These are phyloP conservation scores for Puccinia coronata DNA, from an alignment of 1,284 basidiomycete species.

Conservation along the genomic window DNA sequence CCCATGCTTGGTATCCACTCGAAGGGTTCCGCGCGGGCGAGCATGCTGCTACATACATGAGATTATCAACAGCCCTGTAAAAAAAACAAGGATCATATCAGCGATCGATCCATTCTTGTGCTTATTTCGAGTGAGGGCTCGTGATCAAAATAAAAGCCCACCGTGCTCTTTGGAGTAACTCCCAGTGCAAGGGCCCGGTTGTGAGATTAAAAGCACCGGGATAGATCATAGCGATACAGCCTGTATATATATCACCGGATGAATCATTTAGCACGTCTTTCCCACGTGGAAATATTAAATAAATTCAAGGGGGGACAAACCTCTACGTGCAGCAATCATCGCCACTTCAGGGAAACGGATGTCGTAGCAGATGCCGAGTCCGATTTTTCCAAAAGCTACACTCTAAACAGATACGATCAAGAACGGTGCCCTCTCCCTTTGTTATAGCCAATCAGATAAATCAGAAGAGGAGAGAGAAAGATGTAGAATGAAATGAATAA, in stretches of 20 bases:
- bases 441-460: constrained; percentile 2
- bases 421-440: not conserved
- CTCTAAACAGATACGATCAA: constrained; percentile 4
- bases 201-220: constrained; percentile 85
- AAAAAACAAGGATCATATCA: not conserved
- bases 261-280: constrained; percentile 19
- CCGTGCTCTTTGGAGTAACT: constrained; percentile 83
- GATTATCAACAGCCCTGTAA: constrained; percentile 86
- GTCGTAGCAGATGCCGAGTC: constrained; percentile 71
- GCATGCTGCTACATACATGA: constrained; percentile 92
- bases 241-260: constrained; percentile 62
- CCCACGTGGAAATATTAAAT: not conserved
- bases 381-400: constrained; percentile 80
- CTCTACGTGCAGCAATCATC: constrained; percentile 83
- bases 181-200: constrained; percentile 96
- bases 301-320: constrained; percentile 61
- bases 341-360: constrained; percentile 90
- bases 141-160: constrained; percentile 58
- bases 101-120: not conserved
- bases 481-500: not conserved
- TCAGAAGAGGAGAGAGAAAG: constrained; percentile 32
- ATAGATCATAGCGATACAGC: constrained; percentile 86
- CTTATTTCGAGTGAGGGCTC: not conserved
- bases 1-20: constrained; percentile 85
- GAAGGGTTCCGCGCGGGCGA: constrained; percentile 84